Evolutionary conservation across 139 green algal species (phyloP).

Genomic region (Ettlia oleoabundans): DNA sequence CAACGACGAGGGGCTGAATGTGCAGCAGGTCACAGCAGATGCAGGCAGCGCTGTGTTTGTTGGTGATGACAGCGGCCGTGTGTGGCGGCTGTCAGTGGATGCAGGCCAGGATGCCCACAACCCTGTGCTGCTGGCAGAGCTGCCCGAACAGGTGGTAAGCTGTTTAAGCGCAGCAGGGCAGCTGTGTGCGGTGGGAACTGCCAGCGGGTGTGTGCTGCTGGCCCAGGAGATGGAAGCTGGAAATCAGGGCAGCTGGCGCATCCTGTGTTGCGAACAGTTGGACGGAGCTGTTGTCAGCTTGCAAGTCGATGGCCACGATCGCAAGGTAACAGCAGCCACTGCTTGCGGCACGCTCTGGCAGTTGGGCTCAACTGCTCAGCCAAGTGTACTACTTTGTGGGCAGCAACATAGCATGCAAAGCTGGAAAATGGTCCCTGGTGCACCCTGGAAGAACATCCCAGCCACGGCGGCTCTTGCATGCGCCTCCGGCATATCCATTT

Average conservation of each 20-base stretch:
- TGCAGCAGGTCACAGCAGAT: too few relatives aligned
- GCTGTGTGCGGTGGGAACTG: not conserved
- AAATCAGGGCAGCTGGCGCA: not conserved
- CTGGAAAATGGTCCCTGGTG: not conserved
- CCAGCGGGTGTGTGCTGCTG: conserved; percentile 12
- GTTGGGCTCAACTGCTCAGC: not conserved
- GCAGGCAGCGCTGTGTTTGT: not conserved
- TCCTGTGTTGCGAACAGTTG: conserved; percentile 1
- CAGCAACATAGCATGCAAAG: not conserved
- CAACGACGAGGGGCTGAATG: not conserved
- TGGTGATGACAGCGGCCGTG: not conserved
- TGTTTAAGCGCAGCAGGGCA: not conserved
- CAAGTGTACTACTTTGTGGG: conserved; percentile 15
- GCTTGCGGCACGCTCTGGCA: conserved; percentile 19
- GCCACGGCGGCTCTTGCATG: not conserved
- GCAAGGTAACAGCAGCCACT: not conserved
- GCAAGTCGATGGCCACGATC: not conserved
- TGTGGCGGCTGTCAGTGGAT: conserved; percentile 38
- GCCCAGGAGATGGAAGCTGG: not conserved
- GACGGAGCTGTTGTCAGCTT: not conserved
- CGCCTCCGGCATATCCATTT: conserved; percentile 5
- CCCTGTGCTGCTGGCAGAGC: conserved; percentile 16
- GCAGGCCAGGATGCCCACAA: not conserved
- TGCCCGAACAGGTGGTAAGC: conserved; percentile 7
- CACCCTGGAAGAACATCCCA: not conserved